Conservation (phyloP, 2,329 filamentous ascomycete genomes). For the Chalaropsis thielavioides region DNA sequence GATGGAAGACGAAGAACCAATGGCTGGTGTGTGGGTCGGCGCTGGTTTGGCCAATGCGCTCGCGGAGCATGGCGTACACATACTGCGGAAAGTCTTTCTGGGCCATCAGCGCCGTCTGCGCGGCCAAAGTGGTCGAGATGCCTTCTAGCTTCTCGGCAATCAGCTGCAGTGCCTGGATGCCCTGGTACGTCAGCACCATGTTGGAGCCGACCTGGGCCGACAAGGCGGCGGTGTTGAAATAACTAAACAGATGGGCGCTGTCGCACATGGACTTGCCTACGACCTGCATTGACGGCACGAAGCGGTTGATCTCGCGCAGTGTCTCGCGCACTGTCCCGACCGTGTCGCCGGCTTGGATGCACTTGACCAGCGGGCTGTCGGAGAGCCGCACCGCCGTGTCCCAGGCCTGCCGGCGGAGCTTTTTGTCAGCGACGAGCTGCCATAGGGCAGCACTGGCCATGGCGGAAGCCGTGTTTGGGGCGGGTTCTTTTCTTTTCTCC, state of each 20-base stretch:
- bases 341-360: conserved; percentile 17
- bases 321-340: conserved; percentile 16
- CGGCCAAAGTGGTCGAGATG: conserved; percentile 24
- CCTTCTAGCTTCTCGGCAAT: conserved; percentile 26
- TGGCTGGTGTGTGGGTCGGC: conserved; percentile 24
- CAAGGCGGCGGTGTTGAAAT: conserved; percentile 24
- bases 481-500: not conserved
- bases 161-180: conserved; percentile 25
- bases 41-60: conserved; percentile 25
- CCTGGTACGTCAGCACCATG: conserved; percentile 26
- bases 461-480: conserved; percentile 15
- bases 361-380: conserved; percentile 16
- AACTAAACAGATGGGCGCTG: conserved; percentile 23
- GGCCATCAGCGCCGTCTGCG: conserved; percentile 26
- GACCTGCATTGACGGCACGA: conserved; percentile 25
- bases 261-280: conserved; percentile 26
- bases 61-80: conserved; percentile 27
- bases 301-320: conserved; percentile 18
- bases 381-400: conserved; percentile 15
- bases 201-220: conserved; percentile 25
- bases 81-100: conserved; percentile 28
- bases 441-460: conserved; percentile 17
- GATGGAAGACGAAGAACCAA: conserved; percentile 30
- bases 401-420: conserved; percentile 17
- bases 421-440: conserved; percentile 16